Evolutionary conservation across 2,329 filamentous ascomycete genomes (phyloP), one percentile per base, ranked within the genome.

Genomic region (Pseudonectria foliicola): DNA sequence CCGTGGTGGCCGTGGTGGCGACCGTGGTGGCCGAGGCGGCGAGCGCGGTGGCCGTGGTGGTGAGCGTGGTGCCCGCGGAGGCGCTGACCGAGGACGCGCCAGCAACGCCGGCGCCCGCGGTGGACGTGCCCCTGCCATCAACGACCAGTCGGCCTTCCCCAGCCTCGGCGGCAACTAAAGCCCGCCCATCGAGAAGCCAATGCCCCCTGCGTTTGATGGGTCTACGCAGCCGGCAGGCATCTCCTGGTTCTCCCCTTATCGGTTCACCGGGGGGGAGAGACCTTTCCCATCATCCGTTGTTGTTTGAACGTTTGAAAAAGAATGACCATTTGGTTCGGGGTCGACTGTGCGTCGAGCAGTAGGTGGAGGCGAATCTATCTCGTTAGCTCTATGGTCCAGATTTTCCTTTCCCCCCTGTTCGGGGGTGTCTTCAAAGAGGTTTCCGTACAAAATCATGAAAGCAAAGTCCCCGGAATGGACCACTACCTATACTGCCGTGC

Each of bases 111-210:
- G 42, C 28, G 46, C 48, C 35, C 49, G 49, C 27, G 49, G 49
- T 40, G 55, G 53, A 34, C 52, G 49, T 42, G 46, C 35, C 34
- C 57, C 61, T 49, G 46, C 62, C 49, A 70, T 77, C 64, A 76
- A 77, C 53, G 73, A 77, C 50, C 62, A 75, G 67, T 63, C 60
- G 46, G 73, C 73, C 43, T 78, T 79, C 70, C 75, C 75, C 54
- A 76, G 70, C 66, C 65, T 79, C 49, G 73, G 73, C 54, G 67
- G 68, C 60, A 66, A 67, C 56, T 73, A 70, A 57, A 52, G 47
- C 47, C 45, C 31, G 33, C 26, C 27, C 38, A 33, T 39, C 39
- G 38, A 50, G 39, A 41, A 37, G 39, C 33, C 27, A 38, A 40
- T 39, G 40, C 27, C 43, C 46, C 35, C 24, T 26, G 33, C 18